These are phyloP conservation scores for Fusarium nanum DNA, from an alignment of 2,329 filamentous ascomycete genomes.

Conservation along the genomic window DNA sequence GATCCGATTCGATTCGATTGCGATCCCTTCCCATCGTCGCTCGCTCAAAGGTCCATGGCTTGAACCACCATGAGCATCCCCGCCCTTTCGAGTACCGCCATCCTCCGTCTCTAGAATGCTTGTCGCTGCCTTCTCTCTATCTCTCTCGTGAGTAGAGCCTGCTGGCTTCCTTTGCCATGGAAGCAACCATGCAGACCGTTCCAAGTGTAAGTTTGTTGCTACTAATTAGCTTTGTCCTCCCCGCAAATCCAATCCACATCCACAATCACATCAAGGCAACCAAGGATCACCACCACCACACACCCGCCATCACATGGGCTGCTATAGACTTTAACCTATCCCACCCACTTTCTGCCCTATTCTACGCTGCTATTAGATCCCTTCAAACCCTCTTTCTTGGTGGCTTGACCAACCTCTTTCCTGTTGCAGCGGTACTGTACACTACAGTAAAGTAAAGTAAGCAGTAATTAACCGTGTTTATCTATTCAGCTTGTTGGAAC, in stretches of 20 bases:
- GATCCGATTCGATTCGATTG: conserved; percentile 7
- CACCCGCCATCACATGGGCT: conserved; percentile 35
- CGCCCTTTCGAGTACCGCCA: conserved; percentile 45
- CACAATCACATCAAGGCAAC: conserved; percentile 31
- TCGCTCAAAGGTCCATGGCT: conserved; percentile 39
- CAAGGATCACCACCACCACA: conserved; percentile 42
- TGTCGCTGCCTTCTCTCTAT: conserved; percentile 51
- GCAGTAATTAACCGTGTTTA: conserved; percentile 36
- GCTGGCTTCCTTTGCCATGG: conserved; percentile 47
- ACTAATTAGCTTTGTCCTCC: conserved; percentile 28
- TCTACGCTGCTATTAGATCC: conserved; percentile 27
- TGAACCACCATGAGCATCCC: conserved; percentile 49
- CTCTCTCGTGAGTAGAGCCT: conserved; percentile 52
- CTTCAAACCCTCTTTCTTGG: conserved; percentile 38
- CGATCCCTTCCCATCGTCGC: conserved; percentile 10
- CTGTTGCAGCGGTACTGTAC: conserved; percentile 27
- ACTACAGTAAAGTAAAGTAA: neutral
- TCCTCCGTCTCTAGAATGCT: conserved; percentile 51
- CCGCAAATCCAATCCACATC: conserved; percentile 39
- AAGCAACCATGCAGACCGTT: conserved; percentile 66
- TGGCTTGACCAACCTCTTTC: conserved; percentile 35
- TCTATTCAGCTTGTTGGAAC: conserved; percentile 67
- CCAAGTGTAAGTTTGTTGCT: conserved; percentile 59
- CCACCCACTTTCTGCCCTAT: conserved; percentile 32
- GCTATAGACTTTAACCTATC: conserved; percentile 44